Evolutionary conservation across 2,329 filamentous ascomycete species (phyloP).

Genomic region (Aureobasidium vineae): DNA sequence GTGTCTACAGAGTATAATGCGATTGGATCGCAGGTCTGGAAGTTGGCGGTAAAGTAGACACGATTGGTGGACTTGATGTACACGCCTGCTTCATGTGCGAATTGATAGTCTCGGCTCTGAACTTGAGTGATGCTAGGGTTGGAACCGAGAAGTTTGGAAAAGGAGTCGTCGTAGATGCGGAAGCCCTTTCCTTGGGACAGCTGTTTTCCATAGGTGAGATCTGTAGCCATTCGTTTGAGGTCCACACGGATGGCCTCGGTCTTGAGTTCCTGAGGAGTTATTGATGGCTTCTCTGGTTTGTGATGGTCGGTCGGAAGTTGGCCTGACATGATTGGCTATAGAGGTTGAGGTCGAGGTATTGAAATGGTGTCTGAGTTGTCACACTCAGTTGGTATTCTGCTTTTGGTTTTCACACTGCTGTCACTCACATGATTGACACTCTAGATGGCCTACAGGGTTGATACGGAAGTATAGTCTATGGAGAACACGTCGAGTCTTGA

Average conservation of each 20-base stretch:
- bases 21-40: constrained; percentile 32
- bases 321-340: background rate
- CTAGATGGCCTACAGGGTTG: no score
- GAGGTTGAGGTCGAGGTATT: background rate
- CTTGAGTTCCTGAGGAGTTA: background rate
- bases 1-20: constrained; percentile 32
- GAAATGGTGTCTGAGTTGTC: background rate
- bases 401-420: no score
- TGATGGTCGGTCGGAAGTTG: constrained; percentile 1
- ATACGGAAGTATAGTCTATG: background rate
- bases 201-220: constrained; percentile 12
- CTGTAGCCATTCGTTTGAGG: constrained; percentile 23
- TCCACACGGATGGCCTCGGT: constrained; percentile 13
- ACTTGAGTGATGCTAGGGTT: constrained; percentile 14
- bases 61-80: constrained; percentile 32
- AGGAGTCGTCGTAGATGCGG: constrained; percentile 17
- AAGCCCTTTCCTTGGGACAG: constrained; percentile 10
- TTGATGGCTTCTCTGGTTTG: background rate
- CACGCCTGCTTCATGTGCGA: constrained; percentile 38
- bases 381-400: background rate
- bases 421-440: background rate
- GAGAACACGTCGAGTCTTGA: background rate
- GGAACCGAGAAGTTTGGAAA: constrained; percentile 6
- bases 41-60: constrained; percentile 40
- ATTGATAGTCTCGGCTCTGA: constrained; percentile 26